Conservation (phyloP, 164 flowering plant genomes). For the Magnolia sinica region DNA sequence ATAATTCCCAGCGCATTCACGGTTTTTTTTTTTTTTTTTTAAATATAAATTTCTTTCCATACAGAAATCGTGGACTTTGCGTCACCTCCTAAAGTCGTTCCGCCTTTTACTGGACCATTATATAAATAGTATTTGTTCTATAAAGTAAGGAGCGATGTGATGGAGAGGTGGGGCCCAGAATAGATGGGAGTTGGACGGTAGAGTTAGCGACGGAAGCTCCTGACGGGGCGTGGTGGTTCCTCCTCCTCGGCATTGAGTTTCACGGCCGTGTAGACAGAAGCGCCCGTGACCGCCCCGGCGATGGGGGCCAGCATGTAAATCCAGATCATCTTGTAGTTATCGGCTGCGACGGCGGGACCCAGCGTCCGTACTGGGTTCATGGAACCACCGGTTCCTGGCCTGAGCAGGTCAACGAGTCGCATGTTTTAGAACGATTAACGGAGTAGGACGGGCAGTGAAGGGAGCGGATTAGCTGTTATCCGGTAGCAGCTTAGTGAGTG, state of each 20-base stretch:
- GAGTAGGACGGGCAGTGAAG: no score
- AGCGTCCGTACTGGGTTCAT: conserved; percentile 87
- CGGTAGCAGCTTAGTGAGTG: no score
- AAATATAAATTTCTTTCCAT: no score
- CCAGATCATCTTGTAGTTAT: conserved; percentile 66
- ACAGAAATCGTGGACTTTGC: background rate
- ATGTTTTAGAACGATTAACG: no score
- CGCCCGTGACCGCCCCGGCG: conserved; percentile 65
- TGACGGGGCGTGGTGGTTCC: conserved; percentile 37
- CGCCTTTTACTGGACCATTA: background rate
- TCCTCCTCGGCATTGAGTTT: conserved; percentile 48
- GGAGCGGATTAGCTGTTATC: no score
- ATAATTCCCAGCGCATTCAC: background rate
- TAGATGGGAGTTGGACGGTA: background rate
- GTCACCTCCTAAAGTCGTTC: conserved; percentile 4
- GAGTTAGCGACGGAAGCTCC: conserved; percentile 79
- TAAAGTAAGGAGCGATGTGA: background rate
- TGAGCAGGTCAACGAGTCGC: conserved; percentile 15
- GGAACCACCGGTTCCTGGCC: conserved; percentile 79
- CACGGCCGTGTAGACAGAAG: conserved; percentile 57
- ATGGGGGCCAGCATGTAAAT: conserved; percentile 76
- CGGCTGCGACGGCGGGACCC: conserved; percentile 87
- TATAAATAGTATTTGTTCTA: background rate
- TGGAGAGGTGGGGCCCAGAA: background rate
- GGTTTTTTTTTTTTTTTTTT: background rate